Conservation (phyloP, 2,329 filamentous ascomycete species). For the Scleromitrula shiraiana region DNA sequence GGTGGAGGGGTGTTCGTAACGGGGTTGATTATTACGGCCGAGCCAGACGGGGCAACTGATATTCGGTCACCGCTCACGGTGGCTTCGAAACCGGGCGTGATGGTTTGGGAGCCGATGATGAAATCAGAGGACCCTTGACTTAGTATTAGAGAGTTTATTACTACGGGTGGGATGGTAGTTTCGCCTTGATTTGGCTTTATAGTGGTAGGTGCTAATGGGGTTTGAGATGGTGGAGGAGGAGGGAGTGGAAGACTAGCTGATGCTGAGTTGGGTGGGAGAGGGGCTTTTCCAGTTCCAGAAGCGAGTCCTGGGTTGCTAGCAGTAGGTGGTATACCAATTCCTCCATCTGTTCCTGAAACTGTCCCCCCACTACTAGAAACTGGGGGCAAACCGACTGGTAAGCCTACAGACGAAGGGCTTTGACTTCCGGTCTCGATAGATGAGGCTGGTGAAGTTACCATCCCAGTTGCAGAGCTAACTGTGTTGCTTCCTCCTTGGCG, state of each 20-base stretch:
- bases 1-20: slow-evolving; percentile 7
- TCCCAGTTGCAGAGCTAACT: neutral
- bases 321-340: neutral
- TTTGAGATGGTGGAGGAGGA: neutral
- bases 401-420: neutral
- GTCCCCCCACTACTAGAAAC: neutral
- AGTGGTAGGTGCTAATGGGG: slow-evolving; percentile 1
- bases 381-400: neutral
- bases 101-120: slow-evolving; percentile 21
- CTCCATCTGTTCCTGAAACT: neutral
- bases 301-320: neutral
- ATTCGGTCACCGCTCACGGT: slow-evolving; percentile 20
- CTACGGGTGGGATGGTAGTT: slow-evolving; percentile 12
- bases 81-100: slow-evolving; percentile 19
- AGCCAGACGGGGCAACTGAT: slow-evolving; percentile 16
- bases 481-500: neutral
- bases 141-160: slow-evolving; percentile 18
- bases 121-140: slow-evolving; percentile 15
- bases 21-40: slow-evolving; percentile 19
- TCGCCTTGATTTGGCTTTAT: slow-evolving; percentile 4
- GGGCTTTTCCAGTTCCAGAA: neutral
- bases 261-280: neutral
- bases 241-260: neutral
- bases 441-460: too few relatives aligned
- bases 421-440: neutral